These are phyloP conservation scores for Fusarium nurragi DNA, from an alignment of 2,329 filamentous ascomycete species.

Conservation along the genomic window DNA sequence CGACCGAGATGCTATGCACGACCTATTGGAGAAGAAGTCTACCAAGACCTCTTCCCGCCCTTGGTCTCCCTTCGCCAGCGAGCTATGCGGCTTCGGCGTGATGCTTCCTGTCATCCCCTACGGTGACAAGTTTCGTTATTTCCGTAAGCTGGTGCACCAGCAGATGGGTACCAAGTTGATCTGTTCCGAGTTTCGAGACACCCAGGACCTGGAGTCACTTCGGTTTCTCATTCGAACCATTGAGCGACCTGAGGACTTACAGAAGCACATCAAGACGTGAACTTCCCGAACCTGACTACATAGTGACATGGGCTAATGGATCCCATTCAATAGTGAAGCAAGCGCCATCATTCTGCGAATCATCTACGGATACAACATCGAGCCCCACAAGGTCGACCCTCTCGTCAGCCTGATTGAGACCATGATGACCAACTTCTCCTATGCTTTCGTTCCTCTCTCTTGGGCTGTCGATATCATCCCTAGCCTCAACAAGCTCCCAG, in stretches of 20 bases:
- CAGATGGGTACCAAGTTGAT: conserved; percentile 42
- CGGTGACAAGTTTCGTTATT: conserved; percentile 26
- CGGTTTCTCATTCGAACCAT: conserved; percentile 41
- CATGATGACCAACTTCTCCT: conserved; percentile 45
- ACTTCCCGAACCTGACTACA: background rate
- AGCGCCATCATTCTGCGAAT: conserved; percentile 44
- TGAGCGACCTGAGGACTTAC: conserved; percentile 31
- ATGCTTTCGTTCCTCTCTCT: conserved; percentile 43
- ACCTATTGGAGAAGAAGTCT: conserved; percentile 51
- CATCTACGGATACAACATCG: conserved; percentile 47
- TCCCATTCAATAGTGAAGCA: conserved; percentile 36
- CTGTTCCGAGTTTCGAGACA: conserved; percentile 22
- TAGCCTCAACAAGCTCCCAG: conserved; percentile 44
- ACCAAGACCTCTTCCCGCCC: conserved; percentile 49
- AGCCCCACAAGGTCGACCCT: conserved; percentile 44
- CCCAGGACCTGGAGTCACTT: conserved; percentile 44
- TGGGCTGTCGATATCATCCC: conserved; percentile 51
- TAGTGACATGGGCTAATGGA: background rate
- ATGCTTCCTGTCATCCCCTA: conserved; percentile 33
- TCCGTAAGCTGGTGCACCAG: conserved; percentile 47
- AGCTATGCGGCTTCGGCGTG: conserved; percentile 40
- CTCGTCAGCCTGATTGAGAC: conserved; percentile 45
- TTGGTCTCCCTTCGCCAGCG: conserved; percentile 26
- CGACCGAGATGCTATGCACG: conserved; percentile 47
- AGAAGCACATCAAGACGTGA: conserved; percentile 45